These are phyloP conservation scores for Penicillium arizonense DNA, from an alignment of 495 filamentous ascomycete genomes.

Conservation along the genomic window DNA sequence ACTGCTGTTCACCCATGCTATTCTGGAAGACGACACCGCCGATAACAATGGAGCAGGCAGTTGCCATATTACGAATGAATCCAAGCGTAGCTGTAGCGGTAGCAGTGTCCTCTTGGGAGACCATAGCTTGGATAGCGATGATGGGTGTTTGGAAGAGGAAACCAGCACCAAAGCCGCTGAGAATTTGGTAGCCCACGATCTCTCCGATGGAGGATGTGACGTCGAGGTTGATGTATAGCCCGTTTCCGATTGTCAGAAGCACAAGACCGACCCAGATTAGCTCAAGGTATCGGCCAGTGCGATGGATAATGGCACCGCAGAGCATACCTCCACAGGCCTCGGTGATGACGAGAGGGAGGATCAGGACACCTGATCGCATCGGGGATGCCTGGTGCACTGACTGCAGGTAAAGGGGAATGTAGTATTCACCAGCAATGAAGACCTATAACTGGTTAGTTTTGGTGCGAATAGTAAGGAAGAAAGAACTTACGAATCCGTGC, in stretches of 20 bases:
- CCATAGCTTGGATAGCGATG: conserved; percentile 73
- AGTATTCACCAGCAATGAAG: conserved; percentile 55
- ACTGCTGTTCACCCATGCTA: conserved; percentile 47
- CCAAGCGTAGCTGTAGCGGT: conserved; percentile 74
- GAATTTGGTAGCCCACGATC: conserved; percentile 56
- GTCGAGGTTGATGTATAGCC: conserved; percentile 49
- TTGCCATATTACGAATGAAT: conserved; percentile 72
- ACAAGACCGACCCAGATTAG: conserved; percentile 50
- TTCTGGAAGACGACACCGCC: conserved; percentile 78
- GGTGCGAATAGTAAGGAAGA: background rate
- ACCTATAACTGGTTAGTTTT: conserved; percentile 23
- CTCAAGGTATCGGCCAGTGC: conserved; percentile 59
- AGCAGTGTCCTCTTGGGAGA: conserved; percentile 67
- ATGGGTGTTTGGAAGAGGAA: conserved; percentile 61
- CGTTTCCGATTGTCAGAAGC: conserved; percentile 49
- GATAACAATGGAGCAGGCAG: conserved; percentile 69
- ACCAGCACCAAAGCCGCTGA: conserved; percentile 56
- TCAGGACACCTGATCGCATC: conserved; percentile 49
- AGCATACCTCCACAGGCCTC: conserved; percentile 49
- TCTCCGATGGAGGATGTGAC: conserved; percentile 36
- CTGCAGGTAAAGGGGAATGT: conserved; percentile 59
- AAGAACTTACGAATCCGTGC: conserved; percentile 49
- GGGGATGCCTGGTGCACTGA: conserved; percentile 49
- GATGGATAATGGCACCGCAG: conserved; percentile 55
- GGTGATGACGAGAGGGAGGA: conserved; percentile 51